phyloP scores from a whole-genome alignment of 2,329 filamentous ascomycete species.

The Aspergillus versicolor region DNA sequence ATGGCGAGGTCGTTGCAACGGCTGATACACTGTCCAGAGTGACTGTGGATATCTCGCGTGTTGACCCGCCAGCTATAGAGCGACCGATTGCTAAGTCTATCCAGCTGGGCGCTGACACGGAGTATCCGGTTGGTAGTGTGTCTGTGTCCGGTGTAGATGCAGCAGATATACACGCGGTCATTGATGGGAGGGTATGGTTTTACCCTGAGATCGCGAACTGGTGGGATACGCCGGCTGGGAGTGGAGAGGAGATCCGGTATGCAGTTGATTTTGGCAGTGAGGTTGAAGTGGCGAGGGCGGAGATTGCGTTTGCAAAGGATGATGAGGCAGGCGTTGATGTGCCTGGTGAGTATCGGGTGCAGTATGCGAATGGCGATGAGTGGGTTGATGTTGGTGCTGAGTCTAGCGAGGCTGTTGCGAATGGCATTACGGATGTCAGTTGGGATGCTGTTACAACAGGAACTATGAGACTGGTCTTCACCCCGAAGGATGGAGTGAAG shows the following conservation, averaged over 20 bases:
- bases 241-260: slow-evolving; percentile 22
- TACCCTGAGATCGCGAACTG: slow-evolving; percentile 21
- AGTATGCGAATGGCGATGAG: slow-evolving; percentile 3
- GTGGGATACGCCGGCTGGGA: slow-evolving; percentile 20
- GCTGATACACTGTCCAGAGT: slow-evolving; percentile 11
- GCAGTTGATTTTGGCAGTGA: slow-evolving; percentile 15
- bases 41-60: slow-evolving; percentile 5
- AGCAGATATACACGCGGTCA: slow-evolving; percentile 15
- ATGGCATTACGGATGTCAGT: slow-evolving; percentile 17
- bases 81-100: slow-evolving; percentile 17
- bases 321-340: slow-evolving; percentile 14
- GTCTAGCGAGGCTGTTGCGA: slow-evolving; percentile 11
- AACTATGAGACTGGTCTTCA: slow-evolving; percentile 15
- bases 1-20: slow-evolving; percentile 14
- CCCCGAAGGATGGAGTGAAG: slow-evolving; percentile 8
- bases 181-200: slow-evolving; percentile 22
- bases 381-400: slow-evolving; percentile 16
- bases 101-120: slow-evolving; percentile 10
- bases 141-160: slow-evolving; percentile 14
- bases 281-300: slow-evolving; percentile 5
- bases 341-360: slow-evolving; percentile 13
- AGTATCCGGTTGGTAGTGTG: slow-evolving; percentile 16
- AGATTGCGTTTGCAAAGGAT: slow-evolving; percentile 21
- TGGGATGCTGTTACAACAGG: slow-evolving; percentile 14
- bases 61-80: slow-evolving; percentile 5